A percentile compares a stretch with the other conserved stretches of the same genome.
Evolutionary conservation across 306 rosid genomes (phyloP).

Genomic region (Rosa multiflora): DNA sequence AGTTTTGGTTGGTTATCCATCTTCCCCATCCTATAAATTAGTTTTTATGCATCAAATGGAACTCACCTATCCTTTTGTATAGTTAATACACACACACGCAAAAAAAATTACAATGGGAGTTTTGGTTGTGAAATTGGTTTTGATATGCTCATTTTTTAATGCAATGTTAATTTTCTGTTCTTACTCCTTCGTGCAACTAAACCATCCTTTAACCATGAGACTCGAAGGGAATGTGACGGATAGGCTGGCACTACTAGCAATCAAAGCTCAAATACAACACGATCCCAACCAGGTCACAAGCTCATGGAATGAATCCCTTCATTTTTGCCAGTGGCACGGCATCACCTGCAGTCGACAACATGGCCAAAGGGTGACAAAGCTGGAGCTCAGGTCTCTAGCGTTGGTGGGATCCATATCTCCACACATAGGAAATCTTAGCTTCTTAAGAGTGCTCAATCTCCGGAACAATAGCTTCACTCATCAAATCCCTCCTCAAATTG

Average conservation of each 20-base stretch:
- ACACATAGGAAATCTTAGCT: conserved; percentile 40
- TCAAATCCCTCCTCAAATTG: conserved; percentile 38
- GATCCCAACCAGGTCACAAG: neutral
- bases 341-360: neutral
- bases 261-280: neutral
- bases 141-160: neutral
- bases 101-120: neutral
- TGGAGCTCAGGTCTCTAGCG: neutral
- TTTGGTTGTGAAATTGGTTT: neutral
- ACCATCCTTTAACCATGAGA: neutral
- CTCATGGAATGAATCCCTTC: neutral
- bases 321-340: neutral
- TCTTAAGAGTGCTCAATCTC: conserved; percentile 21
- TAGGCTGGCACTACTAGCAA: neutral
- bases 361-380: neutral
- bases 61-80: too few species aligned
- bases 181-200: neutral
- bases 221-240: neutral
- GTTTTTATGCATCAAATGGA: too few species aligned
- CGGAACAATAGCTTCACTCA: conserved; percentile 28
- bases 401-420: neutral
- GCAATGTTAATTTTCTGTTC: neutral
- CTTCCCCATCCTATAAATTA: too few species aligned
- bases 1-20: too few species aligned
- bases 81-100: too few species aligned